Evolutionary conservation across 768 basidiomycete species (phyloP).

Genomic region (Kwoniella sp.): DNA sequence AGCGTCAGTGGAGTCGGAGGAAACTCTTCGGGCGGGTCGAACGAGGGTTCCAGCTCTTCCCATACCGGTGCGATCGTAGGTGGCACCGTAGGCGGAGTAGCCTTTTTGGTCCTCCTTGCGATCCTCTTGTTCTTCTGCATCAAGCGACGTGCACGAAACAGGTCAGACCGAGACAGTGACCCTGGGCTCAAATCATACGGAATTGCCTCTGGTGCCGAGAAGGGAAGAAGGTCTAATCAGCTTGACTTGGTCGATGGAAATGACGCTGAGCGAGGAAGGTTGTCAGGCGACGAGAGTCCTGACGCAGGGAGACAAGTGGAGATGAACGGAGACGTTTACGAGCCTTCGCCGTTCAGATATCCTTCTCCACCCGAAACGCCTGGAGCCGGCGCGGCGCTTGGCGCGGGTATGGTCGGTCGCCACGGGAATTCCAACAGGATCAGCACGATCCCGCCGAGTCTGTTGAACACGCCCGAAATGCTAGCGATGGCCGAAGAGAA

Average conservation of each 20-base stretch:
- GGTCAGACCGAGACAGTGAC: conserved; percentile 15
- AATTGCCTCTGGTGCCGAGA: conserved; percentile 13
- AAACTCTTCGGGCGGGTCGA: conserved; percentile 23
- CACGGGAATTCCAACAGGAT: neutral
- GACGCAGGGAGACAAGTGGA: conserved; percentile 6
- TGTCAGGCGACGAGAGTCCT: conserved; percentile 3
- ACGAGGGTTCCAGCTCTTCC: conserved; percentile 3
- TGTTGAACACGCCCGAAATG: conserved; percentile 14
- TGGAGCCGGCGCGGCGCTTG: neutral
- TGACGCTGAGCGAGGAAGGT: conserved; percentile 8
- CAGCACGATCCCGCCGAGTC: conserved; percentile 1
- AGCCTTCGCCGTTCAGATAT: conserved; percentile 25
- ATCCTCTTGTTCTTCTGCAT: conserved; percentile 53
- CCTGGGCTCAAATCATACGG: conserved; percentile 25
- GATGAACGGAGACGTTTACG: conserved; percentile 18
- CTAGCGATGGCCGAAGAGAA: conserved; percentile 18
- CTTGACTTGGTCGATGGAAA: conserved; percentile 17
- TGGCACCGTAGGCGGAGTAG: conserved; percentile 54
- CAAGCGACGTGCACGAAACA: conserved; percentile 34
- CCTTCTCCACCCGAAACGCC: conserved; percentile 24
- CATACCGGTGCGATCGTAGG: conserved; percentile 52
- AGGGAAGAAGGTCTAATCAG: conserved; percentile 16
- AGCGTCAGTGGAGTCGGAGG: conserved; percentile 44
- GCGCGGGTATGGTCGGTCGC: neutral
- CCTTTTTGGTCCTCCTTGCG: conserved; percentile 51